These are phyloP conservation scores for Juglanconis juglandina DNA, from an alignment of 2,329 filamentous ascomycete species.

Conservation along the genomic window DNA sequence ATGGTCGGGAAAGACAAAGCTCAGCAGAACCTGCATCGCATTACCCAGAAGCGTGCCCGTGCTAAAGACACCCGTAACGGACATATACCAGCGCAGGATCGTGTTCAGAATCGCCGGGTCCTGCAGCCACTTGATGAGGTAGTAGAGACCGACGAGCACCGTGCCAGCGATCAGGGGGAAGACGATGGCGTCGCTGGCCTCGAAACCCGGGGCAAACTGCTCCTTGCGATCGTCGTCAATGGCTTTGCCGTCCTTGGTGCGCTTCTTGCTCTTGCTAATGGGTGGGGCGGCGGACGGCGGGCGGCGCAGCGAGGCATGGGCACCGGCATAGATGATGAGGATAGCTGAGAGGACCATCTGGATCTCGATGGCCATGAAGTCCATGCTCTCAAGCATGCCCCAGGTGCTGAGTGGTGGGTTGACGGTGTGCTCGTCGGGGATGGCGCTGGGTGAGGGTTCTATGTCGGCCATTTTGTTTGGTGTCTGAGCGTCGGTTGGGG, in stretches of 20 bases:
- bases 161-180: slow-evolving; percentile 76
- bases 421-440: slow-evolving; percentile 7
- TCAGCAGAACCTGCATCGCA: slow-evolving; percentile 58
- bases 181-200: slow-evolving; percentile 76
- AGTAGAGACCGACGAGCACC: slow-evolving; percentile 72
- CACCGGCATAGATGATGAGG: slow-evolving; percentile 78
- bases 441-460: background rate
- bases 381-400: slow-evolving; percentile 17
- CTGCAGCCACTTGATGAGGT: slow-evolving; percentile 83
- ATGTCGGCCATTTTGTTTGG: background rate
- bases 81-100: slow-evolving; percentile 80
- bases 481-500: too few species aligned
- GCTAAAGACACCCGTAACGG: slow-evolving; percentile 72
- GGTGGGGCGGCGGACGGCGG: slow-evolving; percentile 72
- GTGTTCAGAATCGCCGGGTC: slow-evolving; percentile 79
- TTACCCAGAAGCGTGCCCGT: slow-evolving; percentile 74
- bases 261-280: slow-evolving; percentile 38
- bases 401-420: slow-evolving; percentile 2
- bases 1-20: slow-evolving; percentile 69
- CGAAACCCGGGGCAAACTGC: slow-evolving; percentile 58
- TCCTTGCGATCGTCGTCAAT: slow-evolving; percentile 46
- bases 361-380: slow-evolving; percentile 43
- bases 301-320: slow-evolving; percentile 79
- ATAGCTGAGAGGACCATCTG: slow-evolving; percentile 63
- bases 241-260: slow-evolving; percentile 25